Conservation (phyloP, 768 basidiomycete species). For the Amanita subjunquillea region DNA sequence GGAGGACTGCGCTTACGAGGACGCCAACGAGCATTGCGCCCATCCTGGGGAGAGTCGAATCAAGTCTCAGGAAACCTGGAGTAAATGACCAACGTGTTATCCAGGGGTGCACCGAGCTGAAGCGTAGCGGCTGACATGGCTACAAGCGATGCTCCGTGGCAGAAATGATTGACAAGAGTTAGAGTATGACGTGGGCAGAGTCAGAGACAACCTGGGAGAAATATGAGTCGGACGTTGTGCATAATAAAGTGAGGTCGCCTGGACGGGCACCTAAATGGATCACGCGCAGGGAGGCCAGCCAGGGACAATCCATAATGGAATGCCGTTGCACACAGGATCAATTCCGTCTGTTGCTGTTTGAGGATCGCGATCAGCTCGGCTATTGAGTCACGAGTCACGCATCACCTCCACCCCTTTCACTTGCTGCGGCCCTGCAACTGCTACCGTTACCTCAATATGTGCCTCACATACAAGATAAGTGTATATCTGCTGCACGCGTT, state of each 20-base stretch:
- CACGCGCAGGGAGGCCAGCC: neutral
- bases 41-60: slow-evolving; percentile 19
- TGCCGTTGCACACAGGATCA: too few species aligned
- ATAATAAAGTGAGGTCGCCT: neutral
- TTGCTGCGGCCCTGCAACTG: too few species aligned
- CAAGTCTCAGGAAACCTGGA: neutral
- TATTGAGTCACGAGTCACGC: too few species aligned
- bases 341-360: too few species aligned
- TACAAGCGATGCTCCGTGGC: neutral
- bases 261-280: neutral
- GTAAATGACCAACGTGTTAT: slow-evolving; percentile 19
- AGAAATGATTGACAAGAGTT: slow-evolving; percentile 5
- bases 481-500: too few species aligned
- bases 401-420: too few species aligned
- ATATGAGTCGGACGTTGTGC: neutral
- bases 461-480: too few species aligned
- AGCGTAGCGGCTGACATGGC: slow-evolving; percentile 15
- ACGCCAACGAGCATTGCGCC: slow-evolving; percentile 35
- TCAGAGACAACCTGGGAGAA: neutral
- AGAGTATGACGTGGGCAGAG: neutral
- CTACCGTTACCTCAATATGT: too few species aligned
- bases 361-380: too few species aligned
- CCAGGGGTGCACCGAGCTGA: slow-evolving; percentile 16
- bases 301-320: neutral
- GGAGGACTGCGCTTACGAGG: slow-evolving; percentile 24